Evolutionary conservation across 495 filamentous ascomycete genomes (phyloP).

Genomic region (Daldinia bambusicola): DNA sequence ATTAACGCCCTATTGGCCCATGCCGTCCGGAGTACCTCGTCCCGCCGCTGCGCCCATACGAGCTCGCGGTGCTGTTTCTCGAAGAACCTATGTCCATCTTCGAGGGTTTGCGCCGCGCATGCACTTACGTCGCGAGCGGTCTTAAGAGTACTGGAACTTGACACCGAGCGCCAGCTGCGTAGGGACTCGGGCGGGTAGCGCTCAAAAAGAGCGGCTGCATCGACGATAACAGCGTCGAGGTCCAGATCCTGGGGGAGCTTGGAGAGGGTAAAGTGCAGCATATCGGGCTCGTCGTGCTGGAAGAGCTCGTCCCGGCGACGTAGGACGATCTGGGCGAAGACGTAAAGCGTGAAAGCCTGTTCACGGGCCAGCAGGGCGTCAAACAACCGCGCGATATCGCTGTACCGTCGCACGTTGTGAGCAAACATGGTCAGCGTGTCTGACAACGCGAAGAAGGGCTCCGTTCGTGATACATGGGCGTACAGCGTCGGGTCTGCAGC

Average conservation of each 20-base stretch:
- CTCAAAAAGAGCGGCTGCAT: slow-evolving; percentile 69
- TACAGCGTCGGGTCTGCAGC: slow-evolving; percentile 73
- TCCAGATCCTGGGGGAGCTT: slow-evolving; percentile 89
- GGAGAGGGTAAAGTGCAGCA: slow-evolving; percentile 88
- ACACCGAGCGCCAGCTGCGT: slow-evolving; percentile 76
- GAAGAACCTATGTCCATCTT: slow-evolving; percentile 67
- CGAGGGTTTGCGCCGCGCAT: slow-evolving; percentile 59
- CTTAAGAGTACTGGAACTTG: slow-evolving; percentile 82
- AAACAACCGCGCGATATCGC: slow-evolving; percentile 84
- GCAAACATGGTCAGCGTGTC: slow-evolving; percentile 95
- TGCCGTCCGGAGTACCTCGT: slow-evolving; percentile 62
- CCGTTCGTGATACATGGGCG: slow-evolving; percentile 75
- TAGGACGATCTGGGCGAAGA: slow-evolving; percentile 89
- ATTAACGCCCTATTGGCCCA: slow-evolving; percentile 71
- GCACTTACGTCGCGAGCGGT: slow-evolving; percentile 67
- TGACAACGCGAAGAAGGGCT: slow-evolving; percentile 91
- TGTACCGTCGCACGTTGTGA: slow-evolving; percentile 91
- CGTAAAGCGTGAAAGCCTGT: slow-evolving; percentile 85
- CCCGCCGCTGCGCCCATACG: slow-evolving; percentile 66
- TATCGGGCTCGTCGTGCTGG: slow-evolving; percentile 90
- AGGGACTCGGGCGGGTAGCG: slow-evolving; percentile 78
- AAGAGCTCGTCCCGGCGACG: slow-evolving; percentile 82
- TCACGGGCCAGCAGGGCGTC: slow-evolving; percentile 88
- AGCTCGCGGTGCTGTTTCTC: slow-evolving; percentile 74
- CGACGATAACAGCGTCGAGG: slow-evolving; percentile 77